phyloP scores from a whole-genome alignment of 1,284 basidiomycete genomes.

The Leccinum griseonigrum region DNA sequence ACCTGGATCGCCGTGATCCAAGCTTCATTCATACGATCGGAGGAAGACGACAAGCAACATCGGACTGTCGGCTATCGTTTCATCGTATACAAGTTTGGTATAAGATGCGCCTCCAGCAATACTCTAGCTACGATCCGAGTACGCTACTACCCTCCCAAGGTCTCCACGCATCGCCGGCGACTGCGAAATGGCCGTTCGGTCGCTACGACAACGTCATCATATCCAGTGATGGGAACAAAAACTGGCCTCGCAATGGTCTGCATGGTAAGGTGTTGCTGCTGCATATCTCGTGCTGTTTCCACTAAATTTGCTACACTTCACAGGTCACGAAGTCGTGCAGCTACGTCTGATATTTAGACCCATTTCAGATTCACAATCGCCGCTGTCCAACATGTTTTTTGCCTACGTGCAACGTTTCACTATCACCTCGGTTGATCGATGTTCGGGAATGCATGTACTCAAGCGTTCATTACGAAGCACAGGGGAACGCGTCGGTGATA shows the following conservation, averaged over 20 bases:
- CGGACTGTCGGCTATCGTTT: not conserved
- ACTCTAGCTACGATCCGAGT: not conserved
- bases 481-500: not conserved
- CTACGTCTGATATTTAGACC: not conserved
- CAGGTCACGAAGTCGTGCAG: not conserved
- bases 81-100: not conserved
- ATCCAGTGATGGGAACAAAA: not conserved
- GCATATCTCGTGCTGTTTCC: not conserved
- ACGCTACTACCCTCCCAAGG: not conserved
- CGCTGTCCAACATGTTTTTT: not conserved
- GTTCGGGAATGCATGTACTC: not conserved
- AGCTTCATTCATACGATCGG: not conserved
- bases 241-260: not conserved
- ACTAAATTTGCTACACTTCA: not conserved
- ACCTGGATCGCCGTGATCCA: not conserved
- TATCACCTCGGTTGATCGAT: not conserved
- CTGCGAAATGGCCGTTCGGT: not conserved
- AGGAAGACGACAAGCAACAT: not conserved
- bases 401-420: not conserved
- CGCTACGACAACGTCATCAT: not conserved
- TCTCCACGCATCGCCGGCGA: not conserved
- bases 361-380: not conserved
- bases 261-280: not conserved
- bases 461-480: not conserved
- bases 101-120: not conserved